phyloP scores from a whole-genome alignment of 2,329 filamentous ascomycete genomes.

The Fusarium chaquense region DNA sequence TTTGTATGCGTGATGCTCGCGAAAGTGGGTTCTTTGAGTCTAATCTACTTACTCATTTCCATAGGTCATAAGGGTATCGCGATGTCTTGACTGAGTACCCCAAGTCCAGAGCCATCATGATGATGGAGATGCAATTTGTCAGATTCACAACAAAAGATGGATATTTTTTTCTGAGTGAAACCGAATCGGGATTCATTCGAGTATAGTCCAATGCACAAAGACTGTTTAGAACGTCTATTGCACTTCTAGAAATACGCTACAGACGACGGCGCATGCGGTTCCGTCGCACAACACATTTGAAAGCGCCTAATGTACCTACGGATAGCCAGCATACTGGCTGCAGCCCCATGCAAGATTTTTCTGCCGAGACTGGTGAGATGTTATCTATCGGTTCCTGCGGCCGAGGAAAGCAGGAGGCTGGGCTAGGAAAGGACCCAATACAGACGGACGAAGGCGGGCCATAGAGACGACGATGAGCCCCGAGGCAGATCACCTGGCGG shows the following conservation, averaged over 20 bases:
- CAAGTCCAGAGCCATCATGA: background rate
- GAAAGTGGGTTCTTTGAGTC: background rate
- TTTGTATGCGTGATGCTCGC: background rate
- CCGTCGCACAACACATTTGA: constrained; percentile 33
- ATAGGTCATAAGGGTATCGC: background rate
- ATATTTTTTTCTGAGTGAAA: background rate
- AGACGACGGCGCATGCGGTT: constrained; percentile 29
- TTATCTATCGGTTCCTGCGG: constrained; percentile 35
- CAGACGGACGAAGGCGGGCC: constrained; percentile 5
- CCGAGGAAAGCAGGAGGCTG: constrained; percentile 31
- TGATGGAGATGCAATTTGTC: background rate
- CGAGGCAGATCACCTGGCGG: constrained; percentile 20
- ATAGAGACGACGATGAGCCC: constrained; percentile 7
- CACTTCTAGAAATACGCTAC: constrained; percentile 35
- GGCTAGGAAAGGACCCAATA: constrained; percentile 18
- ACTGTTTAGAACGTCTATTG: constrained; percentile 17
- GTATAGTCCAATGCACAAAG: constrained; percentile 27
- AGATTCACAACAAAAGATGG: background rate
- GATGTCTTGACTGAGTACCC: background rate
- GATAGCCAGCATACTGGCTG: constrained; percentile 37
- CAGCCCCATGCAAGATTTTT: constrained; percentile 51
- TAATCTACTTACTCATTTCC: background rate
- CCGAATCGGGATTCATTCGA: constrained; percentile 3
- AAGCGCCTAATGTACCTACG: constrained; percentile 29
- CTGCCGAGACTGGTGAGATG: constrained; percentile 41